A percentile compares a stretch with the other conserved stretches of the same genome.
Evolutionary conservation across 1,284 basidiomycete genomes (phyloP).

Genomic region (Mycena citricolor): DNA sequence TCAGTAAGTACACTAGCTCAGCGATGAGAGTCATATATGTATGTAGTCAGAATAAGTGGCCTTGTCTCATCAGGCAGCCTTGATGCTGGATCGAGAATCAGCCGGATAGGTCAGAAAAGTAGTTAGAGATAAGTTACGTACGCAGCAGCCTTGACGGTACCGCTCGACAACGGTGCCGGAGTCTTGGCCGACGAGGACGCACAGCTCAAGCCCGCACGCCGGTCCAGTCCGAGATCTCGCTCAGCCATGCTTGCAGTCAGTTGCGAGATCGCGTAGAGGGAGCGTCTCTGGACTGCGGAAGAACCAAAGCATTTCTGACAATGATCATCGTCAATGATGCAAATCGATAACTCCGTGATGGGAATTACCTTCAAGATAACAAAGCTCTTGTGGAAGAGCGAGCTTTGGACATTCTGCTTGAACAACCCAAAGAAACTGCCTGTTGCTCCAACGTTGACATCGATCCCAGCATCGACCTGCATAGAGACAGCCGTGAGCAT

Average conservation of each 20-base stretch:
- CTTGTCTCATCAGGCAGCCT: too few species aligned
- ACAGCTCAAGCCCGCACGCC: slow-evolving; percentile 15
- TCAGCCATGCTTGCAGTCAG: slow-evolving; percentile 1
- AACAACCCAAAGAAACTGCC: slow-evolving; percentile 26
- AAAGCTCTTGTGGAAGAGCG: slow-evolving; percentile 26
- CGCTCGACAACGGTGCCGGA: slow-evolving; percentile 4
- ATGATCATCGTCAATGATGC: neutral
- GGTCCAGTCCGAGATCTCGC: neutral
- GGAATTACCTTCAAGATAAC: slow-evolving; percentile 25
- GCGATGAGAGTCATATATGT: too few species aligned
- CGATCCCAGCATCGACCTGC: slow-evolving; percentile 22
- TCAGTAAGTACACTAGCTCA: too few species aligned
- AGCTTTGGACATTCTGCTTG: slow-evolving; percentile 14
- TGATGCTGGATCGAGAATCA: slow-evolving; percentile 1
- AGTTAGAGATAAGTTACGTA: neutral
- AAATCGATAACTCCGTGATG: neutral
- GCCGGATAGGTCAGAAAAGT: neutral
- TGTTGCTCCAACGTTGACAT: slow-evolving; percentile 25
- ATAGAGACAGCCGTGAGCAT: too few species aligned
- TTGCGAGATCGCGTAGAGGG: slow-evolving; percentile 1
- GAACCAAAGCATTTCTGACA: slow-evolving; percentile 27
- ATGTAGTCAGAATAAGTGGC: too few species aligned
- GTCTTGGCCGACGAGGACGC: neutral
- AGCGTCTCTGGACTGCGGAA: slow-evolving; percentile 11
- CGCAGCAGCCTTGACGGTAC: slow-evolving; percentile 14